Percentiles rank a stretch among this genome's conserved stretches.
phyloP scores from a whole-genome alignment of 2,329 filamentous ascomycete genomes.

The Penicillium sp. region DNA sequence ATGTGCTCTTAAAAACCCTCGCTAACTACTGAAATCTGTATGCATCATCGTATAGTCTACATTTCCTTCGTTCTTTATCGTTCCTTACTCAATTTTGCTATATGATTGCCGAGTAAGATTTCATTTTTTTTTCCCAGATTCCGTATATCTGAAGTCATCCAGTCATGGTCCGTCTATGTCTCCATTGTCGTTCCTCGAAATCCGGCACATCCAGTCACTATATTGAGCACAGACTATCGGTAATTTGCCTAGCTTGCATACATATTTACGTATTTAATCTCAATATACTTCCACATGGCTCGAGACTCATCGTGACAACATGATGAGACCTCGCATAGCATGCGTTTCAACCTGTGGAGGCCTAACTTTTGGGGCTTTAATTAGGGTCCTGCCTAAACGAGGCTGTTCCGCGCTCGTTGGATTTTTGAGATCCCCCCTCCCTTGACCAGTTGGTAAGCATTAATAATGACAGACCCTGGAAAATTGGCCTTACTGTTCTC shows the following conservation, averaged over 20 bases:
- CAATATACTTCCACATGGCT: background rate
- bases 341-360: constrained; percentile 1
- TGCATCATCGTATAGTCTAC: background rate
- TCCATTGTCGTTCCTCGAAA: background rate
- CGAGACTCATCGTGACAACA: background rate
- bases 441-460: constrained; percentile 3
- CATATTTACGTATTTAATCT: background rate
- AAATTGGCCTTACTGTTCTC: background rate
- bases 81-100: background rate
- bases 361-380: constrained; percentile 13
- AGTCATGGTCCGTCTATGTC: background rate
- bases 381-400: constrained; percentile 21
- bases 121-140: no score
- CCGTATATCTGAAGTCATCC: background rate
- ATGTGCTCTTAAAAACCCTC: background rate
- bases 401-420: constrained; percentile 5
- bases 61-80: background rate
- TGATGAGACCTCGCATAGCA: background rate
- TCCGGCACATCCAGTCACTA: background rate
- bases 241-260: background rate
- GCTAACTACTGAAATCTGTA: background rate
- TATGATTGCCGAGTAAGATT: background rate
- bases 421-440: background rate
- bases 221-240: background rate
- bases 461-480: background rate